These are phyloP conservation scores for Acacia pycnantha DNA, from an alignment of 331 rosid genomes.

Conservation along the genomic window DNA sequence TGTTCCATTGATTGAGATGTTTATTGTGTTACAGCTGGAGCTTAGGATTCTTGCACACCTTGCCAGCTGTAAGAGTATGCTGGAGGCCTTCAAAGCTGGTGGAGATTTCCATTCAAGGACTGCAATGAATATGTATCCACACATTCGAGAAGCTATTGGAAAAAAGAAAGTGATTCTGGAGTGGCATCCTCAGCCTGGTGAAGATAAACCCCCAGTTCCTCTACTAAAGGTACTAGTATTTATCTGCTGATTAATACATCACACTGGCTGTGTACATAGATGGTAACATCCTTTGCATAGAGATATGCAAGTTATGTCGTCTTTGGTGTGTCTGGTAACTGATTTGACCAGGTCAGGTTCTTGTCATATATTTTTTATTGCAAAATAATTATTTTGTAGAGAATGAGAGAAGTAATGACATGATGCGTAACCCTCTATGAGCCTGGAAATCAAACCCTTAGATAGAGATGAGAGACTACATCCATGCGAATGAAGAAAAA, in stretches of 20 bases:
- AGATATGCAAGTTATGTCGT: constrained; percentile 1
- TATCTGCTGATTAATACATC: neutral
- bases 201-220: constrained; percentile 95
- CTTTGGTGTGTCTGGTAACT: constrained; percentile 7
- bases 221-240: constrained; percentile 68
- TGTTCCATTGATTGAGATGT: constrained; percentile 34
- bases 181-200: constrained; percentile 97
- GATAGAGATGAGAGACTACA: neutral
- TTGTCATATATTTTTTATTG: neutral
- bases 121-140: constrained; percentile 96
- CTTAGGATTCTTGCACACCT: constrained; percentile 98
- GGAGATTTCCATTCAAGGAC: constrained; percentile 99
- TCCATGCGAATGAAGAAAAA: neutral
- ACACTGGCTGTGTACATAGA: neutral
- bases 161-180: constrained; percentile 80
- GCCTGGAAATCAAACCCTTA: neutral
- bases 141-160: constrained; percentile 84
- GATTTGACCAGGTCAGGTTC: neutral
- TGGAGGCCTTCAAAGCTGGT: constrained; percentile 91
- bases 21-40: constrained; percentile 70
- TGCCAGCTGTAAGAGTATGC: constrained; percentile 92
- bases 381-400: neutral
- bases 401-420: neutral
- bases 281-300: constrained; percentile 10
- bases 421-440: neutral